phyloP scores from a whole-genome alignment of 106 monocot species.

The Hemerocallis citrina region DNA sequence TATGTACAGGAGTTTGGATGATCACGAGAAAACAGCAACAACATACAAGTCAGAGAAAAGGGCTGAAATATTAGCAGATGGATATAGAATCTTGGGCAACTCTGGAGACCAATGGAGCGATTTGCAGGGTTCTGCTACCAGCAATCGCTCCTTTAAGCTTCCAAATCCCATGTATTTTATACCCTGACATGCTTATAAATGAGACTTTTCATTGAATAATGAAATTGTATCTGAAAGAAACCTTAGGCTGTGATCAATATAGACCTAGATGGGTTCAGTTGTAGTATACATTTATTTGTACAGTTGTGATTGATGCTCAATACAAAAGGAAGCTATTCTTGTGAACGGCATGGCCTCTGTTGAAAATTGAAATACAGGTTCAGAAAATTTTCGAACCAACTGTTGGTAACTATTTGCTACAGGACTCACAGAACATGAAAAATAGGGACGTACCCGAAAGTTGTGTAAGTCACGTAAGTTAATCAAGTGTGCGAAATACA shows the following conservation, averaged over 20 bases:
- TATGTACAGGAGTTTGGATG: constrained; percentile 20
- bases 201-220: not conserved
- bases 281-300: not conserved
- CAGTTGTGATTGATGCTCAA: no score
- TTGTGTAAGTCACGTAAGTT: no score
- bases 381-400: no score
- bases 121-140: constrained; percentile 24
- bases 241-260: not conserved
- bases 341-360: no score
- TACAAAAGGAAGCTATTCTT: no score
- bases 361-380: no score
- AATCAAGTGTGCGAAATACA: no score
- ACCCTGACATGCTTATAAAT: constrained; percentile 15
- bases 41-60: constrained; percentile 55
- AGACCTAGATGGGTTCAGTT: not conserved
- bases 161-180: constrained; percentile 68
- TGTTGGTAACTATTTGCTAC: no score
- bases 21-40: constrained; percentile 35
- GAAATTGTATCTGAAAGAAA: not conserved
- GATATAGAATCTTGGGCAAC: constrained; percentile 46
- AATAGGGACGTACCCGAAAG: no score
- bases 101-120: constrained; percentile 77
- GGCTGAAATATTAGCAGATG: constrained; percentile 29
- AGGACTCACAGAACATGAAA: no score
- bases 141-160: constrained; percentile 53